Conservation (phyloP, 371 early-diverging fungal species). For the Mucor ambiguus region DNA sequence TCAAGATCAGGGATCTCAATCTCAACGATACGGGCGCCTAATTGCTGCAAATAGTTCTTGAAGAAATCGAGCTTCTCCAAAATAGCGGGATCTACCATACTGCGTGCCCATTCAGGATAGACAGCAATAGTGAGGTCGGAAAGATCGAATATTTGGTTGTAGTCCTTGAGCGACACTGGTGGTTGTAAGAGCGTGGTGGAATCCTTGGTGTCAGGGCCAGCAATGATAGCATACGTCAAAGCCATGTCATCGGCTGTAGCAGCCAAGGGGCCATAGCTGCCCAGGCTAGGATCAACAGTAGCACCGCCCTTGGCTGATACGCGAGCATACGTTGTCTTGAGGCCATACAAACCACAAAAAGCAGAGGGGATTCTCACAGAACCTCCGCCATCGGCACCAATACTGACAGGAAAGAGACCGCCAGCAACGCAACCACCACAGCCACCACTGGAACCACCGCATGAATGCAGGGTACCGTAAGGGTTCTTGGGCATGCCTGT, state of each 20-base stretch:
- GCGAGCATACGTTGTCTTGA: constrained; percentile 73
- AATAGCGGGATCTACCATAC: constrained; percentile 44
- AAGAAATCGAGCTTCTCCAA: constrained; percentile 41
- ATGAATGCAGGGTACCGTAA: constrained; percentile 52
- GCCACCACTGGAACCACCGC: constrained; percentile 80
- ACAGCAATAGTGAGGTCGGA: constrained; percentile 35
- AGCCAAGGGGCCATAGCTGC: constrained; percentile 65
- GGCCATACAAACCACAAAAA: constrained; percentile 72
- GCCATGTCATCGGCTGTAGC: constrained; percentile 68
- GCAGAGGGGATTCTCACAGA: constrained; percentile 63
- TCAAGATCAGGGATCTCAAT: constrained; percentile 71
- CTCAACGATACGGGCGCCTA: constrained; percentile 66
- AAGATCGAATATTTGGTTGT: constrained; percentile 23
- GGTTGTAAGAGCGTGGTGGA: constrained; percentile 19
- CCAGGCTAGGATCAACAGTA: constrained; percentile 55
- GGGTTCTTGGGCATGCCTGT: constrained; percentile 73
- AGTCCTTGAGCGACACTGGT: constrained; percentile 27
- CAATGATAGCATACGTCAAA: constrained; percentile 61
- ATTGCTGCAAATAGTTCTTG: constrained; percentile 37
- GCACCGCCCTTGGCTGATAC: constrained; percentile 57
- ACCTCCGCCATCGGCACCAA: constrained; percentile 82
- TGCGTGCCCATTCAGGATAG: constrained; percentile 27
- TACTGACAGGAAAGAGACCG: constrained; percentile 67
- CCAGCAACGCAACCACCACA: constrained; percentile 61
- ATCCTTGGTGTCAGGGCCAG: constrained; percentile 61